These are phyloP conservation scores for Chrysoporthe puriensis DNA, from an alignment of 2,329 filamentous ascomycete genomes.

Conservation along the genomic window DNA sequence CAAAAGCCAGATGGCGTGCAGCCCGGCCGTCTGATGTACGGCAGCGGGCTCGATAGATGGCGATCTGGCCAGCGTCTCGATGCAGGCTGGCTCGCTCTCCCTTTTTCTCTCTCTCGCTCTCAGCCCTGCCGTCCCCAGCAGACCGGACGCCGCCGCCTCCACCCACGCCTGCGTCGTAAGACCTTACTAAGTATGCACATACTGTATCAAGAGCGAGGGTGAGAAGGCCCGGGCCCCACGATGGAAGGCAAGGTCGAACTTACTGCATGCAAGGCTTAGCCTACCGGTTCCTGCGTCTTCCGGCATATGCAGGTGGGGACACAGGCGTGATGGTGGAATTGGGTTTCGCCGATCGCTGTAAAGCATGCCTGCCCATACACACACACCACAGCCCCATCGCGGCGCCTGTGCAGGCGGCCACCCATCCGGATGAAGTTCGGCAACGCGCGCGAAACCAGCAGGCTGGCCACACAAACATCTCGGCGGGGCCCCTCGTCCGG, in stretches of 20 bases:
- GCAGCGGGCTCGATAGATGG: too few species aligned
- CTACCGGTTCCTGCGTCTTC: slow-evolving; percentile 7
- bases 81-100: background rate
- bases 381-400: too few species aligned
- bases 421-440: too few species aligned
- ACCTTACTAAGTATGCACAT: background rate
- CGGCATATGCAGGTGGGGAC: background rate
- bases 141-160: background rate
- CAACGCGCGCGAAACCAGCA: too few species aligned
- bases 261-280: background rate
- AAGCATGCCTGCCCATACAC: too few species aligned
- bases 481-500: too few species aligned
- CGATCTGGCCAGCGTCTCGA: background rate
- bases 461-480: too few species aligned
- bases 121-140: background rate
- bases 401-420: too few species aligned
- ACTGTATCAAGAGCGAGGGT: background rate
- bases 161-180: background rate
- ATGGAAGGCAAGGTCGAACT: background rate
- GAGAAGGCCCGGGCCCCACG: background rate
- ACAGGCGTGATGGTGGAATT: background rate
- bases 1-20: background rate
- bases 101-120: background rate
- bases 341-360: too few species aligned
- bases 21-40: too few species aligned